Percentiles rank a stretch among this genome's conserved stretches.
phyloP scores from a whole-genome alignment of 257 asterid genomes.

The Fraxinus quadrangulata region DNA sequence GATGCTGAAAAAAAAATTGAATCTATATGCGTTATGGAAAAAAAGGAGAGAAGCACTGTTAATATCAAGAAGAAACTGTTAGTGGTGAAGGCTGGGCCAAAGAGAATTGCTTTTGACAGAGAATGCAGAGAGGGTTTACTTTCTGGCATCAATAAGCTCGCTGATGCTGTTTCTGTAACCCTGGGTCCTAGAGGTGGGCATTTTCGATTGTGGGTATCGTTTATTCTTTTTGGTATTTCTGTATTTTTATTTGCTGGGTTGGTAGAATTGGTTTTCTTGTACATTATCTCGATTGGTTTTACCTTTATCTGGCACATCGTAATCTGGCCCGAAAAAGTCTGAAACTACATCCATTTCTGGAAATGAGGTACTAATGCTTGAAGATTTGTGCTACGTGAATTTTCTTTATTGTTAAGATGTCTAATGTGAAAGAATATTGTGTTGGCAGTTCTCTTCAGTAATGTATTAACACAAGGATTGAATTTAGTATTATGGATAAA shows the following conservation, averaged over 20 bases:
- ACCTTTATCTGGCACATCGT: neutral
- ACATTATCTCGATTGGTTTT: neutral
- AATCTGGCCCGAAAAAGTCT: no score
- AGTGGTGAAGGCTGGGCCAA: slow-evolving; percentile 77
- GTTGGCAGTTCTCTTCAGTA: neutral
- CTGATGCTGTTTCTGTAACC: slow-evolving; percentile 94
- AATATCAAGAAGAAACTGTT: slow-evolving; percentile 28
- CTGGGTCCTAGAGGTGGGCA: slow-evolving; percentile 81
- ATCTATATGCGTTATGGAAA: slow-evolving; percentile 38
- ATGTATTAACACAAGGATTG: neutral
- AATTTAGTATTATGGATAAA: neutral
- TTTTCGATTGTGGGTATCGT: neutral
- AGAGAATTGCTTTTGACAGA: slow-evolving; percentile 70
- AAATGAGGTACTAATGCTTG: neutral
- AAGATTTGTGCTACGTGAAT: neutral
- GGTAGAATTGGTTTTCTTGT: neutral
- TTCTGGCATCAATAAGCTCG: slow-evolving; percentile 87
- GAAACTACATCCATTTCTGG: neutral
- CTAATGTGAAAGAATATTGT: neutral
- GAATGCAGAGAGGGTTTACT: slow-evolving; percentile 77
- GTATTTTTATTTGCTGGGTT: neutral
- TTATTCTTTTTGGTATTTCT: neutral
- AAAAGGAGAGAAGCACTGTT: slow-evolving; percentile 12
- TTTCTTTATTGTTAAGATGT: neutral
- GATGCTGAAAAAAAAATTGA: slow-evolving; percentile 39